Evolutionary conservation across 176 grass and related monocot species (phyloP), one percentile per base, ranked within the genome.

Genomic region (Chrysopogon serrulatus): DNA sequence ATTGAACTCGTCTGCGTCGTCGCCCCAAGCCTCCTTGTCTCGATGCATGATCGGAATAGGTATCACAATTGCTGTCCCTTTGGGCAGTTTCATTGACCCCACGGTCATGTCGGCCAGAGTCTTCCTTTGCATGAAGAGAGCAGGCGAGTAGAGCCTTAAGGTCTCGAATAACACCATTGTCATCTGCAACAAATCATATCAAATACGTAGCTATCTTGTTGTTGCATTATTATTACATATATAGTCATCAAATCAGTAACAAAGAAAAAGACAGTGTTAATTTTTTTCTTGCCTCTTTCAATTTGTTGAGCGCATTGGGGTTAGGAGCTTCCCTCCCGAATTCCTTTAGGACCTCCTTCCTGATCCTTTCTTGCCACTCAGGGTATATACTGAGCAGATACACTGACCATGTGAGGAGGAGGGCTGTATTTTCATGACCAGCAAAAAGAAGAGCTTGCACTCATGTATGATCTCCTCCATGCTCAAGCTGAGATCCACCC

Each of bases 401-500:
- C 57, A 92, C 85, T 37, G 87, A 79, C 92, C 89, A 94, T 7
- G 87, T 85, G 11, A 94, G 72, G 6, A 94, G 56, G 62, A 89
- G 71, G 1, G 89, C 73, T 5, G 86, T 94, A 9, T 80, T 94
- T 10, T 94, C 92, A 57, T 94, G 79, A 18, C 92, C 89, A 0
- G 89, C 89, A 17, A 94, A 88, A 91, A 89, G 76, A 94, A 94
- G 0, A 90, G 69, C 56, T 94, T 91, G 83, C 92, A 94, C 69
- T 94, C 92, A 42, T 91, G 45, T 75, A 91, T 89, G 15, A 94
- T 94, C 64, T 89, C 92, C 18, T 94, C 86, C 23, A 87, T 91
- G 65, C 60, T 89, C 76, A 94, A 24, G 17, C 48, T 71, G 40
- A 65, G 45, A 12, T 26, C 66, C 28, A 5, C 30, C 40, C 56